Conservation (phyloP, 352 stramenopile species). For the Phytophthora pistaciae region DNA sequence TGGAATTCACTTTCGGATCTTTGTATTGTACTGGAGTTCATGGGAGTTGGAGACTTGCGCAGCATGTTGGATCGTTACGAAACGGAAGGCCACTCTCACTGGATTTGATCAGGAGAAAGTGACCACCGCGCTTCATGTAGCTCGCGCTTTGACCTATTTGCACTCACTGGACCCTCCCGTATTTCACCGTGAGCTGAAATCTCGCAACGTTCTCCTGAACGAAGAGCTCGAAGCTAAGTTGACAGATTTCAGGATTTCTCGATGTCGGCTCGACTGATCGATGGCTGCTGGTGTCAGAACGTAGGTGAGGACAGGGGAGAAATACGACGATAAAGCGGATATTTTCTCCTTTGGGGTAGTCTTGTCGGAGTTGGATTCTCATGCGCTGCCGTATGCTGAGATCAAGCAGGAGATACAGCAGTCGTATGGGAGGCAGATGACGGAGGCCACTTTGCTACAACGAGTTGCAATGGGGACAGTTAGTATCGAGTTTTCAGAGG, state of each 20-base stretch:
- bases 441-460: too few species aligned
- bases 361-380: too few species aligned
- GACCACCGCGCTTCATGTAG: too few species aligned
- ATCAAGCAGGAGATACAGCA: too few species aligned
- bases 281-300: slow-evolving; percentile 1
- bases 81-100: not conserved
- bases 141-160: too few species aligned
- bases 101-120: not conserved
- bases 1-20: slow-evolving; percentile 21
- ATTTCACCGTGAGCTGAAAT: too few species aligned
- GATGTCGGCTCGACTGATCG: slow-evolving; percentile 1
- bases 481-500: slow-evolving; percentile 11
- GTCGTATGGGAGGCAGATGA: too few species aligned
- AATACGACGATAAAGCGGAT: not conserved
- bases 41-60: slow-evolving; percentile 5
- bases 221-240: too few species aligned
- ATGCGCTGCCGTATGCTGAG: too few species aligned
- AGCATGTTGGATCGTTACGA: slow-evolving; percentile 9
- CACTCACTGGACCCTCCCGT: not conserved
- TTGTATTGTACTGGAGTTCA: slow-evolving; percentile 17
- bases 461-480: not conserved
- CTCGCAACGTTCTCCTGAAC: too few species aligned
- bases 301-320: slow-evolving; percentile 4
- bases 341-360: too few species aligned
- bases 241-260: not conserved